Conservation (phyloP, 768 basidiomycete genomes). For the Podaxis mareebaensis region DNA sequence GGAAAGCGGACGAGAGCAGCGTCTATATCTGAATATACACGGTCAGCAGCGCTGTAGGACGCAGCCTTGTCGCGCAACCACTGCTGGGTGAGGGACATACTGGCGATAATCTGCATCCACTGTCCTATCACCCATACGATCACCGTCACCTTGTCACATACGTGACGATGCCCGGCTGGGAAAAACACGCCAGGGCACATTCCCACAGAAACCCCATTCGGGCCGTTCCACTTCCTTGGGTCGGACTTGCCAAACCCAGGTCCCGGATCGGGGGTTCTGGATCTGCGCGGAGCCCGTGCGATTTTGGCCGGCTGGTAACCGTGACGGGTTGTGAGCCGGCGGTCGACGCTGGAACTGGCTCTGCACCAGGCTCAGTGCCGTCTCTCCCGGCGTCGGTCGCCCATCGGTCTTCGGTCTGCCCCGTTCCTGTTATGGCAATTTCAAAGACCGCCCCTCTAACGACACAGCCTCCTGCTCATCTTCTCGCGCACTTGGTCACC, state of each 20-base stretch:
- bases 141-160: slow-evolving; percentile 1
- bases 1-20: slow-evolving; percentile 51
- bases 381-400: slow-evolving; percentile 13
- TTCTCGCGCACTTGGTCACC: slow-evolving; percentile 12
- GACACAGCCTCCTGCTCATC: not conserved
- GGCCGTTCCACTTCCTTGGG: slow-evolving; percentile 11
- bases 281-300: slow-evolving; percentile 16
- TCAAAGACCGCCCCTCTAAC: slow-evolving; percentile 17
- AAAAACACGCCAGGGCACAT: slow-evolving; percentile 4
- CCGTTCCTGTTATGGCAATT: slow-evolving; percentile 18
- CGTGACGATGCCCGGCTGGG: slow-evolving; percentile 15
- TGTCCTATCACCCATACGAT: not conserved
- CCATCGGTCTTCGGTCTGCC: slow-evolving; percentile 13
- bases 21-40: slow-evolving; percentile 66
- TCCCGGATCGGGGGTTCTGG: not conserved
- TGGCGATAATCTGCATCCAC: slow-evolving; percentile 8
- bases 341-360: slow-evolving; percentile 2
- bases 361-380: slow-evolving; percentile 12
- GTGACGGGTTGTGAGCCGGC: slow-evolving; percentile 8
- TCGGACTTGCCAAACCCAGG: slow-evolving; percentile 10
- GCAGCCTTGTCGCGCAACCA: slow-evolving; percentile 71
- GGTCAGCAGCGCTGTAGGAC: slow-evolving; percentile 54
- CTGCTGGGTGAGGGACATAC: slow-evolving; percentile 43
- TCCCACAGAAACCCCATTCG: slow-evolving; percentile 14
- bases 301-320: slow-evolving; percentile 13